Evolutionary conservation across 2,329 filamentous ascomycete species (phyloP).

Genomic region (Helotiales sp.): DNA sequence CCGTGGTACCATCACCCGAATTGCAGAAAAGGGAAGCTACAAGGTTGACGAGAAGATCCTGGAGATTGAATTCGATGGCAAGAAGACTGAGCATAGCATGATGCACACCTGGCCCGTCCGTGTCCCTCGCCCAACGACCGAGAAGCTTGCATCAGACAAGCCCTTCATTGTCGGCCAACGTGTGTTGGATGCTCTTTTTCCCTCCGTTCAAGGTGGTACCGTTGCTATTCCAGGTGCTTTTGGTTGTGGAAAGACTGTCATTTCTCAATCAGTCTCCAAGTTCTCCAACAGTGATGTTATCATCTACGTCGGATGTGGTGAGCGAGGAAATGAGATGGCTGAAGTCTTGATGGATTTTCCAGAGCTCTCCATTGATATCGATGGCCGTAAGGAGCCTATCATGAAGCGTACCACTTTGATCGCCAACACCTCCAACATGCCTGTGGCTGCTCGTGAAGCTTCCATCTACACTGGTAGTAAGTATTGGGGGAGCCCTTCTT

Average conservation of each 20-base stretch:
- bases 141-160: slow-evolving; percentile 86
- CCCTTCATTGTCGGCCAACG: slow-evolving; percentile 97
- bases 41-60: slow-evolving; percentile 93
- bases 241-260: slow-evolving; percentile 99
- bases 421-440: slow-evolving; percentile 99
- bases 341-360: slow-evolving; percentile 99
- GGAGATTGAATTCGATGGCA: slow-evolving; percentile 96
- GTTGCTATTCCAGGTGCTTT: slow-evolving; percentile 98
- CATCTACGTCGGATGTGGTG: slow-evolving; percentile 90
- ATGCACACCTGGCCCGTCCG: slow-evolving; percentile 99
- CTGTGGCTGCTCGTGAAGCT: slow-evolving; percentile 95
- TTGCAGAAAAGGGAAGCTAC: slow-evolving; percentile 87
- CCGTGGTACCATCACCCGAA: slow-evolving; percentile 88
- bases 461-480: slow-evolving; percentile 94
- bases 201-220: slow-evolving; percentile 94
- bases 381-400: slow-evolving; percentile 95
- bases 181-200: slow-evolving; percentile 95
- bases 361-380: slow-evolving; percentile 92
- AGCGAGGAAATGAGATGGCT: slow-evolving; percentile 99
- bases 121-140: slow-evolving; percentile 88
- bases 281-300: slow-evolving; percentile 99
- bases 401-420: slow-evolving; percentile 99
- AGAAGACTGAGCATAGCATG: slow-evolving; percentile 93
- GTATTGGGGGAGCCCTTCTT: neutral
- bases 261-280: slow-evolving; percentile 97